Conservation (phyloP, 1,284 basidiomycete species). For the Flammula alnicola region DNA sequence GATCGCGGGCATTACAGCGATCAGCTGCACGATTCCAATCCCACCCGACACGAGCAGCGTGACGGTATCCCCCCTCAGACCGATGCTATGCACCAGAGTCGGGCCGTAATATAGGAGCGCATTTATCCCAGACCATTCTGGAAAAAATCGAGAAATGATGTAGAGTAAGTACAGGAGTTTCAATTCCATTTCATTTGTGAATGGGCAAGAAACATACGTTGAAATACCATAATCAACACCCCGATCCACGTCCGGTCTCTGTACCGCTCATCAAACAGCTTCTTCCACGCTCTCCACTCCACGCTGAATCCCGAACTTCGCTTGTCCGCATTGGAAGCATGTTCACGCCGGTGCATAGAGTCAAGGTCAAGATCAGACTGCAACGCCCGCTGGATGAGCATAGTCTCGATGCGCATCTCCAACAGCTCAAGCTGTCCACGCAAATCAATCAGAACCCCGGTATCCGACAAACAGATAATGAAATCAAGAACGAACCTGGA, state of each 20-base stretch:
- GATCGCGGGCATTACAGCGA: slow-evolving; percentile 78
- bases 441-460: too few relatives aligned
- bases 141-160: not conserved
- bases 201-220: slow-evolving; percentile 54
- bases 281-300: slow-evolving; percentile 57
- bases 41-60: slow-evolving; percentile 75
- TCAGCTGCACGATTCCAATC: slow-evolving; percentile 78
- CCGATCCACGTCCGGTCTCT: slow-evolving; percentile 67
- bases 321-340: slow-evolving; percentile 14
- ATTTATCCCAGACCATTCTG: slow-evolving; percentile 86
- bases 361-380: slow-evolving; percentile 8
- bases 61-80: slow-evolving; percentile 53
- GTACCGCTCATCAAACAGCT: slow-evolving; percentile 57
- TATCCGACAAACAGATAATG: too few relatives aligned
- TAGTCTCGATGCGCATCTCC: slow-evolving; percentile 72
- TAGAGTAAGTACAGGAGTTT: not conserved
- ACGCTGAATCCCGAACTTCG: slow-evolving; percentile 29
- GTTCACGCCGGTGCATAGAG: too few relatives aligned
- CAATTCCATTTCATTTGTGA: slow-evolving; percentile 4
- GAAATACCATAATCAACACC: slow-evolving; percentile 77
- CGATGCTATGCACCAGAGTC: slow-evolving; percentile 66
- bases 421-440: slow-evolving; percentile 63
- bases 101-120: slow-evolving; percentile 84
- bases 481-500: slow-evolving; percentile 48
- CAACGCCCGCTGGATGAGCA: slow-evolving; percentile 44